Evolutionary conservation across 768 basidiomycete genomes (phyloP).

Genomic region (Suillus plorans): DNA sequence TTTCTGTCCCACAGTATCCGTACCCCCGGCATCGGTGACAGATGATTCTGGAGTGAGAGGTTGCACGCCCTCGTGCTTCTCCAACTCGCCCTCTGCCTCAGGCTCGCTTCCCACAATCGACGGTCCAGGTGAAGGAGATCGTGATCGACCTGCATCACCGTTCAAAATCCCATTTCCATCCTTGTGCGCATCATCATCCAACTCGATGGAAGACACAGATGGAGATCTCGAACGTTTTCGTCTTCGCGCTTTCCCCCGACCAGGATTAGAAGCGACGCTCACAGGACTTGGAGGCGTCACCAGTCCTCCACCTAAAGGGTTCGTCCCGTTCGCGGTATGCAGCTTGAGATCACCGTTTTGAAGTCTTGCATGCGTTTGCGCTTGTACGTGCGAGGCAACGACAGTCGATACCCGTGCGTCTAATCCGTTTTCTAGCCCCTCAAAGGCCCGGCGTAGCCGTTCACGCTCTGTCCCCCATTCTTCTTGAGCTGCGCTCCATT

Average conservation of each 20-base stretch:
- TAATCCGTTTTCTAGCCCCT: constrained; percentile 78
- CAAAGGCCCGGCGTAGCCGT: constrained; percentile 66
- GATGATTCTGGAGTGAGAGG: constrained; percentile 32
- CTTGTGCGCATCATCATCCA: constrained; percentile 28
- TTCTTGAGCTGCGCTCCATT: constrained; percentile 75
- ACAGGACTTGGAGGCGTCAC: constrained; percentile 79
- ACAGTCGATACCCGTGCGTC: constrained; percentile 40
- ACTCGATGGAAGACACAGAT: constrained; percentile 33
- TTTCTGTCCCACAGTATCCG: not conserved
- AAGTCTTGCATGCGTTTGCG: constrained; percentile 36
- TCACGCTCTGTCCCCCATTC: constrained; percentile 84
- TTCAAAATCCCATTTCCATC: constrained; percentile 13
- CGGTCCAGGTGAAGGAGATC: constrained; percentile 26
- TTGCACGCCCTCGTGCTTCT: constrained; percentile 17
- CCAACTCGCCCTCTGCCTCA: constrained; percentile 20
- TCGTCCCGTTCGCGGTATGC: constrained; percentile 17
- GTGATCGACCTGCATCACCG: constrained; percentile 17
- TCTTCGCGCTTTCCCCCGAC: constrained; percentile 38
- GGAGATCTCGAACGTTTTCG: constrained; percentile 40
- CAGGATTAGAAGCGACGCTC: constrained; percentile 65
- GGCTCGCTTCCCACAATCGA: constrained; percentile 32
- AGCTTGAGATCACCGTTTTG: constrained; percentile 32
- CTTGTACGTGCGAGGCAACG: constrained; percentile 29
- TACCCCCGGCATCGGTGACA: constrained; percentile 23
- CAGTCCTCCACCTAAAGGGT: constrained; percentile 42